These are phyloP conservation scores for Ramalina peruviana DNA, from an alignment of 495 filamentous ascomycete genomes.

Conservation along the genomic window DNA sequence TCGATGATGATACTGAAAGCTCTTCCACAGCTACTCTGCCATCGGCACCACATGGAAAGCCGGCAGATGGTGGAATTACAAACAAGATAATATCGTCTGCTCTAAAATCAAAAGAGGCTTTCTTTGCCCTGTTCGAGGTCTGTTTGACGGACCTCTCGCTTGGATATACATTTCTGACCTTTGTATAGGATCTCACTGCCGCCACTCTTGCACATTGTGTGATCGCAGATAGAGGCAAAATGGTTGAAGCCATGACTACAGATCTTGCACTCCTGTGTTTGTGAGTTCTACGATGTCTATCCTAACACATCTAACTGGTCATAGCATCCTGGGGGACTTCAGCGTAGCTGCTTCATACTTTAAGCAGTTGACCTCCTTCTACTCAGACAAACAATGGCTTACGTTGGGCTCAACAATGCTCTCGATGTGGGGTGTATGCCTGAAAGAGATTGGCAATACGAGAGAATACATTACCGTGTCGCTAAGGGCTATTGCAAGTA, in stretches of 20 bases:
- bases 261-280: constrained; percentile 80
- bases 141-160: not conserved
- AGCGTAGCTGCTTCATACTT: constrained; percentile 65
- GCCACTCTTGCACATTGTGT: constrained; percentile 42
- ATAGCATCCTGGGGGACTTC: constrained; percentile 52
- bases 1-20: constrained; percentile 22
- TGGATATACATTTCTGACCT: not conserved
- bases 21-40: not conserved
- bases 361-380: constrained; percentile 66
- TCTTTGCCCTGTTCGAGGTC: constrained; percentile 22
- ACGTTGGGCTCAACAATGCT: constrained; percentile 70
- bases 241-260: constrained; percentile 60
- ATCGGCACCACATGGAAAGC: not conserved
- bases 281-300: constrained; percentile 23
- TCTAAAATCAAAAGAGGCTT: constrained; percentile 32
- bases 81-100: constrained; percentile 36
- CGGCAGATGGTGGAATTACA: constrained; percentile 30
- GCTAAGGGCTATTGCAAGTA: constrained; percentile 44
- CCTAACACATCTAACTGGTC: not conserved
- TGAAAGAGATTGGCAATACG: constrained; percentile 58
- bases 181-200: constrained; percentile 24
- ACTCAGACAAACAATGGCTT: constrained; percentile 67
- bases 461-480: constrained; percentile 71
- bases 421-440: constrained; percentile 69
- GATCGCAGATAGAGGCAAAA: constrained; percentile 60